A percentile compares a stretch with the other conserved stretches of the same genome.
Conservation (phyloP, 176 grass and related monocot genomes). For the Avena atlantica region DNA sequence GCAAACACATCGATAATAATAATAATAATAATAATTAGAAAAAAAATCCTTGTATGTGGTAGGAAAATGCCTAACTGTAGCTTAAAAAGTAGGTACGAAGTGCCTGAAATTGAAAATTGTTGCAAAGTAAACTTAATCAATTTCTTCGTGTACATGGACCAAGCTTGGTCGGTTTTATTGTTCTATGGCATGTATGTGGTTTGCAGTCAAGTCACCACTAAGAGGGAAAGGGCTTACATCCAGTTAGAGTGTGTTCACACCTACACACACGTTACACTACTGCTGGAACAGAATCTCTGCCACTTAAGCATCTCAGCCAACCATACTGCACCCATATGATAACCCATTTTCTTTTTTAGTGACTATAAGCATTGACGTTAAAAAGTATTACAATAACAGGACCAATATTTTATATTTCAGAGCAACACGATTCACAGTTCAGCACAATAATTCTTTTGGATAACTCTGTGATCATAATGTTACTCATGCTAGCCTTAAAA, state of each 20-base stretch:
- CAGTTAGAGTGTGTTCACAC: background rate
- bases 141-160: conserved; percentile 11
- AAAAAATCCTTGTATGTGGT: background rate
- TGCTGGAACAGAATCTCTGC: conserved; percentile 32
- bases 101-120: background rate
- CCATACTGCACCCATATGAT: conserved; percentile 15
- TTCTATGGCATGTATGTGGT: conserved; percentile 10
- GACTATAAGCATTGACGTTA: background rate
- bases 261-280: background rate
- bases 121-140: conserved; percentile 19
- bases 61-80: conserved; percentile 25
- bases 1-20: conserved; percentile 23
- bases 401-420: conserved; percentile 32
- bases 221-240: conserved; percentile 13
- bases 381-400: background rate
- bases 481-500: conserved; percentile 28
- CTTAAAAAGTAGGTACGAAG: conserved; percentile 11
- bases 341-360: background rate
- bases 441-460: conserved; percentile 30
- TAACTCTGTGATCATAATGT: conserved; percentile 11
- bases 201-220: conserved; percentile 23
- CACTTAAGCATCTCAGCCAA: conserved; percentile 26
- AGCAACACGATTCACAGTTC: background rate
- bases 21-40: conserved; percentile 11
- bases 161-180: conserved; percentile 16